Conservation (phyloP, 1,139 yeast species). For the Taphrina betulina region DNA sequence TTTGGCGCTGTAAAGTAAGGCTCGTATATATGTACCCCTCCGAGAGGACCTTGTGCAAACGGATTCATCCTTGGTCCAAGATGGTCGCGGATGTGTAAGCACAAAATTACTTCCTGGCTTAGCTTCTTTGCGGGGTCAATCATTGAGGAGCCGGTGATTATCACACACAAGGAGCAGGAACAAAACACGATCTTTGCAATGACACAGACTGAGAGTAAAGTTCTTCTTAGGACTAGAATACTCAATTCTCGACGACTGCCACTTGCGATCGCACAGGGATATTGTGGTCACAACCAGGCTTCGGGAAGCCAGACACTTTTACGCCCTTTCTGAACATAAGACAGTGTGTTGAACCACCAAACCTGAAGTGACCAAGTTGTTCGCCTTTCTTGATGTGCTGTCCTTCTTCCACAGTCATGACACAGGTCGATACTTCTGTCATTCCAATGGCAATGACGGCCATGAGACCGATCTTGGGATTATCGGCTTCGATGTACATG, state of each 20-base stretch:
- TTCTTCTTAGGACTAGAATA: too few relatives aligned
- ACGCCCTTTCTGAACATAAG: slow-evolving; percentile 23
- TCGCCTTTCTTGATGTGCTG: slow-evolving; percentile 26
- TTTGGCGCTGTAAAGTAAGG: too few relatives aligned
- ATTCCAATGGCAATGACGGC: slow-evolving; percentile 24
- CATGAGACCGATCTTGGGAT: slow-evolving; percentile 23
- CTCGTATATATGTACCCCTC: too few relatives aligned
- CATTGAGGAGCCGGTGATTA: too few relatives aligned
- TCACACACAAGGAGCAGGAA: too few relatives aligned
- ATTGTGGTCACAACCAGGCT: slow-evolving; percentile 7
- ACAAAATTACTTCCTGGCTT: too few relatives aligned
- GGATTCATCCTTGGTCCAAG: too few relatives aligned
- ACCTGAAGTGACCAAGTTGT: slow-evolving; percentile 15
- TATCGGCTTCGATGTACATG: slow-evolving; percentile 25
- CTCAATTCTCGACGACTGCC: slow-evolving; percentile 11
- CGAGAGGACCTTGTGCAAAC: too few relatives aligned
- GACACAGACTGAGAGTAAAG: too few relatives aligned
- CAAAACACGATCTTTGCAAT: too few relatives aligned
- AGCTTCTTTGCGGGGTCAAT: too few relatives aligned
- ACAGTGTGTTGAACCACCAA: slow-evolving; percentile 15
- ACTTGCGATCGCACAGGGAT: slow-evolving; percentile 1
- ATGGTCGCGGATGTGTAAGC: too few relatives aligned
- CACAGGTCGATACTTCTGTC: slow-evolving; percentile 21
- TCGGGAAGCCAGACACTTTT: slow-evolving; percentile 15
- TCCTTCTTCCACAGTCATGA: slow-evolving; percentile 15